Base-by-base conservation (phyloP, 306 rosid species). In the Canavalia ensiformis region DNA sequence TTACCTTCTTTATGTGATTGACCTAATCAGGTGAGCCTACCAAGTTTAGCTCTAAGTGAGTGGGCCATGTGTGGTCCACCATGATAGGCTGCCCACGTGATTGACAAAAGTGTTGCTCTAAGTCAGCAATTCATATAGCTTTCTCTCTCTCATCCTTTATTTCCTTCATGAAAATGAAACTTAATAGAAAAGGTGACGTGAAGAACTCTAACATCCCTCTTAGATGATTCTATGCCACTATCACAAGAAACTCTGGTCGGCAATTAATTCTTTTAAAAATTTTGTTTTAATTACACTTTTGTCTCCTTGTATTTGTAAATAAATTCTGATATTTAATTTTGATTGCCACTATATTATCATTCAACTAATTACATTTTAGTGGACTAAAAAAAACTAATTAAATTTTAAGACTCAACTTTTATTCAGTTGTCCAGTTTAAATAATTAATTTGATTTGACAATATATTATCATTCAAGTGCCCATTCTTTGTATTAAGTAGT, bases 51-150 rank as follows among this genome's bases (percentile, higher is more conserved):
- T 79, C 50, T 81, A 68, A 75, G 85, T 25, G 81, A 49, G 80
- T 77, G 80, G 82, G 77, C 57, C 84, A 78, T 68, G 82, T 87
- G 88, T 86, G 94, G 97, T 89, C 98, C 86, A 81, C 86, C 90
- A 83, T 87, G 92, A 86, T 87, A 88, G 89, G 87, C 91, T 83
- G 77, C 84, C 96, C 97, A 92, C 93, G 97, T 91, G 96, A 92
- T 94, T 91, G 97, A 88, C 96, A 83, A 85, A 79, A 83, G 64
- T 77, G 84, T 85, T 81, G 82, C 86, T 87, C 83, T 42, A 86
- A 87, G 90, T 91, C 94, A 89, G 86, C 92, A 88, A 79, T 84
- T 88, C 85, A 81, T 85, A 88, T 74, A 30, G 76, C 71, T 8
- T 60, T 77, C 81, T 71, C 49, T 70, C 69, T 56, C 84, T 46